Evolutionary conservation across 2,329 filamentous ascomycete species (phyloP), one percentile per base, ranked within the genome.

Genomic region (Calonectria montana): DNA sequence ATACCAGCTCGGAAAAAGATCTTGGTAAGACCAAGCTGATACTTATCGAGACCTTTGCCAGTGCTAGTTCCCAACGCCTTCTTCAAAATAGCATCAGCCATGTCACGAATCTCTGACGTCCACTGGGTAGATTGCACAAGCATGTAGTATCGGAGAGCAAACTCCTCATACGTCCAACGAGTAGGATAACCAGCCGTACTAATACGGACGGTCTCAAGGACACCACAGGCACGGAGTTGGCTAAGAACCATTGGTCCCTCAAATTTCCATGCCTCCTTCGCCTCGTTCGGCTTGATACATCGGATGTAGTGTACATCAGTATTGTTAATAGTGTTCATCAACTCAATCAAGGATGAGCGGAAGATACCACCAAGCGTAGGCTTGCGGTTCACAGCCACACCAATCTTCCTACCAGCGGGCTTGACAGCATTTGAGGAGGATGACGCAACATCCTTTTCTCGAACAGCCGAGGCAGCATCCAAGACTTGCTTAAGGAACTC

Each of bases 1-100:
- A 99, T 99, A 84, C 97, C 97, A 68, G 97, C 97, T 72, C 97
- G 94, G 91, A 99, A 99, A 87, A 99, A 99, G 82, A 99, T 98
- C 87, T 99, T 99, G 65, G 96, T 98, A 76, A 98, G 88, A 86
- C 97, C 97, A 75, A 99, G 91, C 85, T 99, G 97, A 82, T 98
- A 99, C 85, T 98, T 99, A 86, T 98, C 97, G 66, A 92, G 85
- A 59, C 93, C 93, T 77, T 93, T 91, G 71, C 91, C 91, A 50
- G 89, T 94, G 77, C 91, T 92, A 73, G 94, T 92, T 69, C 94
- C 96, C 35, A 99, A 88, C 1, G 96, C 97, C 84, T 96, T 97
- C 71, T 91, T 92, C 75, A 99, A 85, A 79, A 99, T 99, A 23
- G 93, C 93, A 82, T 97, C 94, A 55, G 96, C 97, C 94, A 99